phyloP scores from a whole-genome alignment of 2,329 filamentous ascomycete genomes.

The Hortaea werneckii region DNA sequence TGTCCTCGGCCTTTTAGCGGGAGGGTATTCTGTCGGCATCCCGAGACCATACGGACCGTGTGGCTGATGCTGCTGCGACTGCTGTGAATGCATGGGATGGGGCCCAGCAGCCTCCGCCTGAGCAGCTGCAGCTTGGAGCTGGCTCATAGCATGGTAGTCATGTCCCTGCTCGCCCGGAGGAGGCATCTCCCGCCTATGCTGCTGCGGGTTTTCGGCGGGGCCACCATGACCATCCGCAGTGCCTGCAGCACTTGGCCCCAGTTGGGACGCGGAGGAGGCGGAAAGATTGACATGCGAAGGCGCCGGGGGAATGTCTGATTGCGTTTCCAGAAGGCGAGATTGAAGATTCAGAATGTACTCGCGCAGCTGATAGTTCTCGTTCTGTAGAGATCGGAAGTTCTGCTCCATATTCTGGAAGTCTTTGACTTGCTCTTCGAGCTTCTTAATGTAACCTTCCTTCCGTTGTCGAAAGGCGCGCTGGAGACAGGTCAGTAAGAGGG shows the following conservation, averaged over 20 bases:
- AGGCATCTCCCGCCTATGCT: constrained; percentile 13
- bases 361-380: constrained; percentile 80
- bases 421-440: constrained; percentile 86
- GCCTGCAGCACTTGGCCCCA: constrained; percentile 1
- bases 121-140: constrained; percentile 17
- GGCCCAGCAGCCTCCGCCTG: constrained; percentile 12
- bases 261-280: constrained; percentile 1
- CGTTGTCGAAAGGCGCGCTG: constrained; percentile 94
- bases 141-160: constrained; percentile 13
- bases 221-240: constrained; percentile 6
- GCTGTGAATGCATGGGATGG: not conserved
- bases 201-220: constrained; percentile 3
- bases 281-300: constrained; percentile 68
- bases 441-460: constrained; percentile 97
- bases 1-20: not conserved
- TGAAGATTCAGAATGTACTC: constrained; percentile 92
- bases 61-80: constrained; percentile 10
- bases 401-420: constrained; percentile 67
- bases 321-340: constrained; percentile 69
- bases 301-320: constrained; percentile 74
- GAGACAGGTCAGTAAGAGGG: not conserved
- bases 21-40: constrained; percentile 7
- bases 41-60: constrained; percentile 16
- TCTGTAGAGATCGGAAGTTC: constrained; percentile 68
- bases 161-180: constrained; percentile 9